Evolutionary conservation across 2,329 filamentous ascomycete species (phyloP).

Genomic region (Penicillium sp.): DNA sequence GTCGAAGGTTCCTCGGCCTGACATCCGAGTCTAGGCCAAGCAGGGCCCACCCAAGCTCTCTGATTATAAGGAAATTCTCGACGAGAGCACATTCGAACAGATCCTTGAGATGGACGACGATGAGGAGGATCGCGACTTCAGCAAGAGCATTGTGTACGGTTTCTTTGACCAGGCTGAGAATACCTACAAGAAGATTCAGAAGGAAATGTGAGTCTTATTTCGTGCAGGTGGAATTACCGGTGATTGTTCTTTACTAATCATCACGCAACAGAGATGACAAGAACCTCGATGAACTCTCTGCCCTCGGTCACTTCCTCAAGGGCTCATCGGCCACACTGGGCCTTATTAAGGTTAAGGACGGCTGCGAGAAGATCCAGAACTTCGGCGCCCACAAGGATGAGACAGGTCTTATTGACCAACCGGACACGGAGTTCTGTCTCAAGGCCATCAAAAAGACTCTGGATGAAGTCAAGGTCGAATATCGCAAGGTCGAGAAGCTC

Average conservation of each 20-base stretch:
- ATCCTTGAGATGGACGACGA: conserved; percentile 99
- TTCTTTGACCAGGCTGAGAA: conserved; percentile 90
- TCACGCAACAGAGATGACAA: conserved; percentile 57
- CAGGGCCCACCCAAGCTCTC: conserved; percentile 52
- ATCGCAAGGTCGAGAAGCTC: conserved; percentile 67
- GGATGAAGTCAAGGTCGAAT: conserved; percentile 71
- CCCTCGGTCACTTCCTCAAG: conserved; percentile 93
- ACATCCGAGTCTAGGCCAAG: conserved; percentile 37
- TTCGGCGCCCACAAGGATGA: conserved; percentile 81
- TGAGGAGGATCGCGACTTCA: conserved; percentile 83
- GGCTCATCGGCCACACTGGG: conserved; percentile 94
- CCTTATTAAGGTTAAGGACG: conserved; percentile 84
- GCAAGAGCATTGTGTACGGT: conserved; percentile 79
- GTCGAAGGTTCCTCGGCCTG: not conserved
- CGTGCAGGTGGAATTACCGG: not conserved
- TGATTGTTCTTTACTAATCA: not conserved
- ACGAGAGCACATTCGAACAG: conserved; percentile 80
- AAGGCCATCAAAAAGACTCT: conserved; percentile 70
- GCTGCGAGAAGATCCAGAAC: conserved; percentile 95
- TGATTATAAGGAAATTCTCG: conserved; percentile 74
- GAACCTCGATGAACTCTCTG: conserved; percentile 73
- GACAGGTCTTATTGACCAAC: conserved; percentile 66
- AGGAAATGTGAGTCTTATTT: conserved; percentile 65
- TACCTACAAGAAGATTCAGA: conserved; percentile 84
- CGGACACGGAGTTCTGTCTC: conserved; percentile 67